Evolutionary conservation across 345 rosid genomes (phyloP), one percentile per base, ranked within the genome.

Genomic region (Dovyalis caffra): DNA sequence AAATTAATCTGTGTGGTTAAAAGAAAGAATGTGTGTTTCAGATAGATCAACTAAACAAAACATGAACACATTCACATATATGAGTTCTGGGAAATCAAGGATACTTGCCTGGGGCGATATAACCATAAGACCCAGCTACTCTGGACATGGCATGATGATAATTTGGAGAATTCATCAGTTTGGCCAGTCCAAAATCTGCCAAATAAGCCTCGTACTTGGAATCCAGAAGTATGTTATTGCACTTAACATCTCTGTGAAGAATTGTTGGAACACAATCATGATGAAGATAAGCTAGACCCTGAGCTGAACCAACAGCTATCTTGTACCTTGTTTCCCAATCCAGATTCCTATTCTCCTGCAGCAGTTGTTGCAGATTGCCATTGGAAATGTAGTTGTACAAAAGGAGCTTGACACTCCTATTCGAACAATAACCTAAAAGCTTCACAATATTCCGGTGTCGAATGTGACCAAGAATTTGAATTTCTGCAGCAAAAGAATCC

Each of bases 281-380:
- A 68, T 95, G 97, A 72, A 95, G 95, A 79, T 92, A 95, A 77
- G 97, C 93, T 0, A 95, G 85, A 66, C 97, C 98, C 38, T 94
- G 98, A 60, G 99, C 99, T 34, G 97, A 72, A 34, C 97, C 97
- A 6, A 92, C 86, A 0, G 97, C 97, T 35, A 95, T 92, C 79
- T 90, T 95, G 85, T 95, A 95, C 78, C 97, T 83, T 3, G 88
- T 91, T 80, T 91, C 97, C 97, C 99, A 95, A 64, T 90, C 97
- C 82, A 92, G 82, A 77, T 85, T 88, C 66, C 95, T 70, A 69
- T 89, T 92, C 29, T 81, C 88, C 79, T 75, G 87, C 76, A 92
- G 76, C 45, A 95, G 85, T 82, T 95, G 97, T 61, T 88, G 89
- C 64, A 95, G 88, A 77, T 92, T 92, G 29, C 97, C 99, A 77